Base-by-base conservation (phyloP, 2,329 filamentous ascomycete genomes). In the Herpotrichia juniperi region DNA sequence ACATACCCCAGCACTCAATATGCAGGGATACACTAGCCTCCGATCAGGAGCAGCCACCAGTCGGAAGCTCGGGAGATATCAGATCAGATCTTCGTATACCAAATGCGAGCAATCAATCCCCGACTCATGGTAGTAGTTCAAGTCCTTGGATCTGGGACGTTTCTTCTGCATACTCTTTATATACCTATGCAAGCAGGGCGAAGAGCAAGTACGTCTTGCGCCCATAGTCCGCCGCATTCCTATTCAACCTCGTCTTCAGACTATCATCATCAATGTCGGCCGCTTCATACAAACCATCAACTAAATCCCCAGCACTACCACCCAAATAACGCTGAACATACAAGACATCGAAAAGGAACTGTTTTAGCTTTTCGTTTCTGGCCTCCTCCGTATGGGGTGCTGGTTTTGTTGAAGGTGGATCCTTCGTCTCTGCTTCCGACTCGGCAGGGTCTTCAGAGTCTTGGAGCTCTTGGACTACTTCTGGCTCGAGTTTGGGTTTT, bases 141-240 rank as follows among this genome's bases (percentile, higher is more conserved):
- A 10, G 31, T n/a, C 31, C 31, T 14, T 34, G 31, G 14, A 8
- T 6, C 17, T 6, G 14, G 5, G 34, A n/a, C n/a, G n/a, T n/a
- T n/a, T n/a, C 28, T 40, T 21, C 10, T 14, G 16, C 22, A n/a
- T 10, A 40, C 5, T 40, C 16, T 24, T 9, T 19, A 24, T 21
- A 40, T 7, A 40, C 14, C 35, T 40, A 71, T 3, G 64, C 60
- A 58, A 97, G 75, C 50, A 96, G 76, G 2, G 89, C 91, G 75
- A 97, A 96, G 22, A 97, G 73, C 57, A 97, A 74, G 70, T 84
- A 87, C 10, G 90, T 94, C 64, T 89, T 85, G 77, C 88, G 90
- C 86, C 90, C 94, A 72, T 94, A 96, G 46, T 93, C 90, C 40
- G 81, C 78, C 5, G 90, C 84, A 14, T 81, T 78, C 72, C 87